Evolutionary conservation across 176 grass and related monocot species (phyloP).

Genomic region (Calamus simplicifolius): DNA sequence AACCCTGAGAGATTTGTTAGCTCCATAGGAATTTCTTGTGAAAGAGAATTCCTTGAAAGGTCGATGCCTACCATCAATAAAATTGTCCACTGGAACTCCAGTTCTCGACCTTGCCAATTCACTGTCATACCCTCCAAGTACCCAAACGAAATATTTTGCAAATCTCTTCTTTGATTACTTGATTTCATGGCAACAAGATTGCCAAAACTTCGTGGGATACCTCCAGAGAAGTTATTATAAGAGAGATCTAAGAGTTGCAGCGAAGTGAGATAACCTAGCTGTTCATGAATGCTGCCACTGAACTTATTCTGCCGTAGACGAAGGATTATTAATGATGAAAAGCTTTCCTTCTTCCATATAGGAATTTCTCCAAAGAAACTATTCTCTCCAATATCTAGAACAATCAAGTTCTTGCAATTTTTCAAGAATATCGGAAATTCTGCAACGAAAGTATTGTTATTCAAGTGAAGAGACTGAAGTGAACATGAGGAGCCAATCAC

Average conservation of each 20-base stretch:
- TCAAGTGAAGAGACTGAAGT: too few species aligned
- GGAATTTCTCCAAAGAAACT: conserved; percentile 43
- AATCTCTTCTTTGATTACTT: conserved; percentile 8
- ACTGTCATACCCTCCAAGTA: too few species aligned
- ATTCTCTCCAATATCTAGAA: conserved; percentile 52
- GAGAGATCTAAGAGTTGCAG: conserved; percentile 60
- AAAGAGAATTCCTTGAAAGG: conserved; percentile 42
- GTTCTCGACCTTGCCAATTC: conserved; percentile 43
- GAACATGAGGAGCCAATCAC: too few species aligned
- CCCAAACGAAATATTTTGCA: conserved; percentile 26
- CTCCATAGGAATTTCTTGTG: conserved; percentile 33
- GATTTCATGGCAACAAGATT: too few species aligned
- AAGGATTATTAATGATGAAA: conserved; percentile 38
- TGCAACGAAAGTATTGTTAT: conserved; percentile 46
- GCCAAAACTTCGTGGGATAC: too few species aligned
- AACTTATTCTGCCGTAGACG: conserved; percentile 51
- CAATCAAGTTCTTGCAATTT: conserved; percentile 16
- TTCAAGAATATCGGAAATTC: conserved; percentile 19
- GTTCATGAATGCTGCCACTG: conserved; percentile 26
- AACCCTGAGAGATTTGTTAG: too few species aligned
- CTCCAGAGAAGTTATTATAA: too few species aligned
- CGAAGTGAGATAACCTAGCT: conserved; percentile 21
- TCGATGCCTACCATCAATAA: conserved; percentile 47
- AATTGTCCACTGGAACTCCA: conserved; percentile 36
- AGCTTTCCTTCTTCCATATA: conserved; percentile 33